Percentiles rank a stretch among this genome's conserved stretches.
Conservation (phyloP, 2,329 filamentous ascomycete genomes). For the Hypomyces rosellus region DNA sequence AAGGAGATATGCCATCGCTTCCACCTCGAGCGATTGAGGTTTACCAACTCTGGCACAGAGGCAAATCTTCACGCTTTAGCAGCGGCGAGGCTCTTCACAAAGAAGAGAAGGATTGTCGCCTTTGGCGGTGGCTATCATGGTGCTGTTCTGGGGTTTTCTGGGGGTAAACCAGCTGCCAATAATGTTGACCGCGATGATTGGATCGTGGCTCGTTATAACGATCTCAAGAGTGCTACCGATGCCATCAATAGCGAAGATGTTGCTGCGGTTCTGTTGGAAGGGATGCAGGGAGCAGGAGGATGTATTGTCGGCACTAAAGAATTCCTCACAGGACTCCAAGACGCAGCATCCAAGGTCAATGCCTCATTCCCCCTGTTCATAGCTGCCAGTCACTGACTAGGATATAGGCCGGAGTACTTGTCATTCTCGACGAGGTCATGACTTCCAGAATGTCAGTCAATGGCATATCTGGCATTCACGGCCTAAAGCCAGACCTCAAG, state of each 20-base stretch:
- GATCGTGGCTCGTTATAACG: slow-evolving; percentile 57
- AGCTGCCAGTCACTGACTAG: too few relatives aligned
- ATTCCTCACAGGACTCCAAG: slow-evolving; percentile 48
- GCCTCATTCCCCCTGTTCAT: background rate
- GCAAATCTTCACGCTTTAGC: slow-evolving; percentile 55
- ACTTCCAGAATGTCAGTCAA: slow-evolving; percentile 50
- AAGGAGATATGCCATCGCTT: slow-evolving; percentile 48
- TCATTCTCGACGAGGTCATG: slow-evolving; percentile 69
- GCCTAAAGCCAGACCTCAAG: slow-evolving; percentile 52
- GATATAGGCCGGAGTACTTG: slow-evolving; percentile 42
- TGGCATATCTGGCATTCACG: slow-evolving; percentile 40
- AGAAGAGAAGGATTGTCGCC: slow-evolving; percentile 42
- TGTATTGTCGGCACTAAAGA: slow-evolving; percentile 42
- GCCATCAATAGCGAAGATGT: slow-evolving; percentile 42
- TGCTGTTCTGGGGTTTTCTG: slow-evolving; percentile 30
- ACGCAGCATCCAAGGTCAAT: slow-evolving; percentile 34
- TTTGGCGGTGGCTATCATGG: slow-evolving; percentile 41
- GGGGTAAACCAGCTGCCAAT: slow-evolving; percentile 30
- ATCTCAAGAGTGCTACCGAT: slow-evolving; percentile 38
- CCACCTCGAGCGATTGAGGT: slow-evolving; percentile 48
- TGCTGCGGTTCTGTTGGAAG: slow-evolving; percentile 60
- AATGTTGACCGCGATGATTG: slow-evolving; percentile 49
- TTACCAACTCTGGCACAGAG: slow-evolving; percentile 62
- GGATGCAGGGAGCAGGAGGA: slow-evolving; percentile 59
- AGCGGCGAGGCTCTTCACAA: slow-evolving; percentile 42